Base-by-base conservation (phyloP, 345 rosid species). In the Syzygium jambos region DNA sequence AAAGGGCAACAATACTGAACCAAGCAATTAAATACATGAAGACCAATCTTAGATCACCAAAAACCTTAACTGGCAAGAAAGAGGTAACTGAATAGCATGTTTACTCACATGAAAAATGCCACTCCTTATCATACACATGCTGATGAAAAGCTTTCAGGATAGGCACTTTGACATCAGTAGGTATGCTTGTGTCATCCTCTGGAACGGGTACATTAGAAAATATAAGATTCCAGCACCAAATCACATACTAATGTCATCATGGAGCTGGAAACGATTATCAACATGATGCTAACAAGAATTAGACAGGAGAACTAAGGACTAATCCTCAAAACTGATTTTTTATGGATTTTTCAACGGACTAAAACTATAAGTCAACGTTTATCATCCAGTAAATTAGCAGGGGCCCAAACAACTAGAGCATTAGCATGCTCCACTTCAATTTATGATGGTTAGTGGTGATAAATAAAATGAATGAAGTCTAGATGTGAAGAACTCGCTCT, bases 161-260 rank as follows among this genome's bases (percentile, higher is more conserved):
- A 54, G 99, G 99, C 85, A 98, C 95, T 91, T 98, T 98, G 89
- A 95, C 93, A 85, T 96, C 98, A 52, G 93, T 91, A 56, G 94
- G 92, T 87, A 96, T 92, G 95, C 98, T 96, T 86, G 98, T 98
- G 86, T 98, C 99, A 91, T 98, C 99, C 99, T 98, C 99, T 96
- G 96, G 89, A 87, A 84, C 51, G 38, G 84, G 87, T 85, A 30
- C 86, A 78, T 84, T 38, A 87, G 80, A 57, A 63, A 43, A 46
- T 30, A 86, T 34, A n/a, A 30, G 10, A 51, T 30, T 54, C 51
- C 51, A 85, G 65, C 49, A 73, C 49, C 27, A 73, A 38, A 73
- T 34, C 80, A 73, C 80, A 73, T 34, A 10, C 8, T 34, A 38
- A 11, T 34, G 80, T 73, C 80, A 38, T 38, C 38, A 73, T 34